Conservation (phyloP, 1,284 basidiomycete species). For the Papiliotrema nemorosa region DNA sequence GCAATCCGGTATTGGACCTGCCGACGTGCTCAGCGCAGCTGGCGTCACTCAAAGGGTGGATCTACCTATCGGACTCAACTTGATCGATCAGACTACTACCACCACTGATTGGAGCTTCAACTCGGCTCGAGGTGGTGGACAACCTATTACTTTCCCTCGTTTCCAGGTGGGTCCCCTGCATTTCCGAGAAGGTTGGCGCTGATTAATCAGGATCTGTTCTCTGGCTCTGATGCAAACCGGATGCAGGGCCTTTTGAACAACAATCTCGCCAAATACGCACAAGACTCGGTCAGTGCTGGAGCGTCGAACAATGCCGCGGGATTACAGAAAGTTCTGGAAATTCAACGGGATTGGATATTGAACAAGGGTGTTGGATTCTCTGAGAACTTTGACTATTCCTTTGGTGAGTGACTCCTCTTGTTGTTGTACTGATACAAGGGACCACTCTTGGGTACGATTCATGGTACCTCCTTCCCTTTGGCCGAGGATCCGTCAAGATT, state of each 20-base stretch:
- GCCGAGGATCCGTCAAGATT: slow-evolving; percentile 42
- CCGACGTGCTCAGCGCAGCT: slow-evolving; percentile 31
- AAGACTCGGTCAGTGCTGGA: slow-evolving; percentile 36
- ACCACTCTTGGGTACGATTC: slow-evolving; percentile 40
- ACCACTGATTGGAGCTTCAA: slow-evolving; percentile 27
- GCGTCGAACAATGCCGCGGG: slow-evolving; percentile 30
- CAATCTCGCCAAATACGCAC: slow-evolving; percentile 23
- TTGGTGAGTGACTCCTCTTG: slow-evolving; percentile 10
- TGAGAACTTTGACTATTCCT: slow-evolving; percentile 40
- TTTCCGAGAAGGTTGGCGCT: background rate
- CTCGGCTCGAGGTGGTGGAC: slow-evolving; percentile 14
- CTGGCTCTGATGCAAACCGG: background rate
- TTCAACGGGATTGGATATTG: slow-evolving; percentile 45
- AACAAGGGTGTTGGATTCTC: slow-evolving; percentile 35
- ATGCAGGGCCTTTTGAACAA: background rate
- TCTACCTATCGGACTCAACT: slow-evolving; percentile 46
- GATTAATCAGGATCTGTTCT: background rate
- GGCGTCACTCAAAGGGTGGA: slow-evolving; percentile 38
- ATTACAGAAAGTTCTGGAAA: slow-evolving; percentile 30
- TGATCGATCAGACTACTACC: slow-evolving; percentile 49
- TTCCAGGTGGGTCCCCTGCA: slow-evolving; percentile 20
- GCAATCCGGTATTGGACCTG: slow-evolving; percentile 49
- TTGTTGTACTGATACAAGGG: background rate
- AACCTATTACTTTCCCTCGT: slow-evolving; percentile 32
- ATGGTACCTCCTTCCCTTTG: slow-evolving; percentile 47